phyloP scores from a whole-genome alignment of 2,329 filamentous ascomycete genomes.

The Chaetothyriales sp. region DNA sequence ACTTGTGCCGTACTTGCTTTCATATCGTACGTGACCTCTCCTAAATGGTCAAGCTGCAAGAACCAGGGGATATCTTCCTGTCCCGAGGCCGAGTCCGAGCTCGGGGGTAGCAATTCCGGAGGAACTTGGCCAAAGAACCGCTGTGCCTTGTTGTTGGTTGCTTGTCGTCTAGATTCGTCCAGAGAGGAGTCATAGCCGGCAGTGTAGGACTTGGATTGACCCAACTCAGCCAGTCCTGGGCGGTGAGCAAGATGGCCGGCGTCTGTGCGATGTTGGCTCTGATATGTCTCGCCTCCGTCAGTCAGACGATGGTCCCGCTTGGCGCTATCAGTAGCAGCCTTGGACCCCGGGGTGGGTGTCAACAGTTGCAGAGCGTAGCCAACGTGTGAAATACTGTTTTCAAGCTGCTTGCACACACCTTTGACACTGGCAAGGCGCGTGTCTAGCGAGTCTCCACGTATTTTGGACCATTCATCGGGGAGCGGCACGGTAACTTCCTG shows the following conservation, averaged over 20 bases:
- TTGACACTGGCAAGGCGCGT: conserved; percentile 70
- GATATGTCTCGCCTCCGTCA: conserved; percentile 30
- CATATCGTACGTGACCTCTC: conserved; percentile 75
- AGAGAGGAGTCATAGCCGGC: conserved; percentile 21
- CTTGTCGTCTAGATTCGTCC: conserved; percentile 25
- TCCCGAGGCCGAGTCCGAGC: conserved; percentile 28
- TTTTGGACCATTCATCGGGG: conserved; percentile 87
- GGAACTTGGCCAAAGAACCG: conserved; percentile 34
- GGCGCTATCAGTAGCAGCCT: conserved; percentile 52
- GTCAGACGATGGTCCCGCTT: conserved; percentile 30
- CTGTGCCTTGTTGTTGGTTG: conserved; percentile 32
- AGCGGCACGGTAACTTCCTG: conserved; percentile 84
- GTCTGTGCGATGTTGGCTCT: conserved; percentile 35
- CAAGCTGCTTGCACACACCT: conserved; percentile 60
- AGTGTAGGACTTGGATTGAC: conserved; percentile 28
- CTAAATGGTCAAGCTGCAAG: conserved; percentile 71
- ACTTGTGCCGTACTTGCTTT: conserved; percentile 63
- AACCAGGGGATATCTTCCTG: conserved; percentile 69
- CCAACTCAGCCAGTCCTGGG: conserved; percentile 25
- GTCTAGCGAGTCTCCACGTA: conserved; percentile 79
- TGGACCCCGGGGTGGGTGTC: conserved; percentile 27
- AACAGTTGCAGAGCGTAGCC: conserved; percentile 77
- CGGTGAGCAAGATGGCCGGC: conserved; percentile 25
- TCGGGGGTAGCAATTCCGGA: conserved; percentile 3
- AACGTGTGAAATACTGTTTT: conserved; percentile 74